These are phyloP conservation scores for bread wheat (Triticum aestivum) DNA, from an alignment of 176 grass and related monocot species.

Conservation along the genomic window IWGSC_CS_RefSeq_v2.1 NC_057809.1:141875765-141876264, in stretches of 20 bases:
- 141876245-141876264: neutral
- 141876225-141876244: neutral
- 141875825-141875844: conserved; percentile 8
- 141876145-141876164: neutral
- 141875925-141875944: neutral
- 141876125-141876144: neutral
- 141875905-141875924: neutral
- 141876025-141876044: conserved; percentile 89
- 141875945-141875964: neutral
- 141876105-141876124: neutral
- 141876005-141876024: conserved; percentile 66
- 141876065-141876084: neutral
- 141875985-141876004: conserved; percentile 68
- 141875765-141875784: neutral
- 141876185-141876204: neutral
- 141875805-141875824: neutral
- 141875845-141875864: neutral
- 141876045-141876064: neutral
- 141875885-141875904: neutral
- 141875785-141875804: neutral
- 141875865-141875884: neutral
- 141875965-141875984: conserved; percentile 88
- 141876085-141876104: neutral
- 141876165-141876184: neutral
- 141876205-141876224: neutral